Evolutionary conservation across 2,329 filamentous ascomycete species (phyloP).

Genomic region (Colletotrichum eremochloae): DNA sequence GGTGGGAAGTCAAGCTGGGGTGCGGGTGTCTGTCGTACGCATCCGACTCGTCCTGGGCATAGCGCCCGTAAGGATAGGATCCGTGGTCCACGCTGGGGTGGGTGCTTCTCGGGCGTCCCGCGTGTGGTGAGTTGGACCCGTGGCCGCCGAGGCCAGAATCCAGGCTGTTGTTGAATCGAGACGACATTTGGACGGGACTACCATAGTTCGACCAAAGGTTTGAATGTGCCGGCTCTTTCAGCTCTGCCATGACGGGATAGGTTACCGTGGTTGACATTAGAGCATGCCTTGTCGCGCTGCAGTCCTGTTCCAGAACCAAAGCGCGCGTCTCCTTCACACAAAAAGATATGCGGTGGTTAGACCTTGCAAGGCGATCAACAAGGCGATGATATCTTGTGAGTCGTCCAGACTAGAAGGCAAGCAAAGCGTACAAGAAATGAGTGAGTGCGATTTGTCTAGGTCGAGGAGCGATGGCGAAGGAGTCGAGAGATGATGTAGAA

Average conservation of each 20-base stretch:
- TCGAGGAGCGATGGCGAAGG: slow-evolving; percentile 32
- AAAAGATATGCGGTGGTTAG: slow-evolving; percentile 11
- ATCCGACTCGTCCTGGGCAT: slow-evolving; percentile 67
- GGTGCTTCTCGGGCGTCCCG: slow-evolving; percentile 64
- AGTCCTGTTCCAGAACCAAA: slow-evolving; percentile 41
- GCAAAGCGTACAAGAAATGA: neutral
- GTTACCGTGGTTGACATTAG: slow-evolving; percentile 73
- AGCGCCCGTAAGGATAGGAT: slow-evolving; percentile 66
- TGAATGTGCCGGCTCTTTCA: slow-evolving; percentile 71
- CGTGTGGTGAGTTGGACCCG: slow-evolving; percentile 61
- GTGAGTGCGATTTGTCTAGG: slow-evolving; percentile 16
- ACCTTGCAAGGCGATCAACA: slow-evolving; percentile 35
- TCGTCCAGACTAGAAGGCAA: slow-evolving; percentile 1
- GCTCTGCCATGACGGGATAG: slow-evolving; percentile 73
- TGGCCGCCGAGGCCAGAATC: slow-evolving; percentile 63
- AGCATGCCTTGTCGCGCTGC: slow-evolving; percentile 58
- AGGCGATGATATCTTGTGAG: slow-evolving; percentile 18
- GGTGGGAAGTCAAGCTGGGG: slow-evolving; percentile 61
- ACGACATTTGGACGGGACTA: slow-evolving; percentile 66
- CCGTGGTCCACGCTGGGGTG: slow-evolving; percentile 64
- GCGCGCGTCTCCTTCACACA: slow-evolving; percentile 41
- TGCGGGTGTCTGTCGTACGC: slow-evolving; percentile 67
- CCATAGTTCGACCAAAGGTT: slow-evolving; percentile 72
- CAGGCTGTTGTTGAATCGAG: slow-evolving; percentile 64
- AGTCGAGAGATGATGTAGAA: slow-evolving; percentile 36